Evolutionary conservation across 805 yeast genomes (phyloP).

Genomic region (Pichia manshurica): DNA sequence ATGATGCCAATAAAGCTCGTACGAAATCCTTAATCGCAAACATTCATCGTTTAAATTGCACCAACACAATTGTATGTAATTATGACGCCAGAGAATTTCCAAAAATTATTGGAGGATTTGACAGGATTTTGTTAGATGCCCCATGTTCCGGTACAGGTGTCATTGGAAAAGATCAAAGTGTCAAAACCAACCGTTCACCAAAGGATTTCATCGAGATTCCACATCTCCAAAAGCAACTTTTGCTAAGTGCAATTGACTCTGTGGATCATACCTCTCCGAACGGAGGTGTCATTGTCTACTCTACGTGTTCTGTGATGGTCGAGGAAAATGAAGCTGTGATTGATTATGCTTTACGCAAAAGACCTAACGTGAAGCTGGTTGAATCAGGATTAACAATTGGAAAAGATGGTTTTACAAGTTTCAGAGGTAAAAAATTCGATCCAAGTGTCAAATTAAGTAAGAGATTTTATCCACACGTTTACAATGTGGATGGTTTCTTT

Average conservation of each 20-base stretch:
- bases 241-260: slow-evolving; percentile 93
- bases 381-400: slow-evolving; percentile 92
- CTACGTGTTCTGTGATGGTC: slow-evolving; percentile 97
- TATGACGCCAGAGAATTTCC: slow-evolving; percentile 99
- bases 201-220: slow-evolving; percentile 96
- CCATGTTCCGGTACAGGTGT: slow-evolving; percentile 99
- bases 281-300: slow-evolving; percentile 92
- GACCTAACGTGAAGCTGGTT: slow-evolving; percentile 93
- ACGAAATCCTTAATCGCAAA: slow-evolving; percentile 95
- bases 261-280: slow-evolving; percentile 89
- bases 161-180: slow-evolving; percentile 93
- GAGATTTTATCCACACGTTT: slow-evolving; percentile 97
- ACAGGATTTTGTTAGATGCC: slow-evolving; percentile 90
- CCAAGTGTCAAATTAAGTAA: slow-evolving; percentile 73
- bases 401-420: slow-evolving; percentile 90
- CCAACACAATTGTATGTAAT: slow-evolving; percentile 92
- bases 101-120: slow-evolving; percentile 96
- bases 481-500: slow-evolving; percentile 96
- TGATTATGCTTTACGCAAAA: slow-evolving; percentile 92
- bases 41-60: slow-evolving; percentile 94
- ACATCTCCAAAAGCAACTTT: slow-evolving; percentile 88
- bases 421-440: slow-evolving; percentile 87
- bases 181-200: slow-evolving; percentile 88
- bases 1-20: slow-evolving; percentile 94
- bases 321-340: slow-evolving; percentile 98